These are phyloP conservation scores for Orbilia oligospora DNA, from an alignment of 2,329 filamentous ascomycete species.

Conservation along the genomic window DNA sequence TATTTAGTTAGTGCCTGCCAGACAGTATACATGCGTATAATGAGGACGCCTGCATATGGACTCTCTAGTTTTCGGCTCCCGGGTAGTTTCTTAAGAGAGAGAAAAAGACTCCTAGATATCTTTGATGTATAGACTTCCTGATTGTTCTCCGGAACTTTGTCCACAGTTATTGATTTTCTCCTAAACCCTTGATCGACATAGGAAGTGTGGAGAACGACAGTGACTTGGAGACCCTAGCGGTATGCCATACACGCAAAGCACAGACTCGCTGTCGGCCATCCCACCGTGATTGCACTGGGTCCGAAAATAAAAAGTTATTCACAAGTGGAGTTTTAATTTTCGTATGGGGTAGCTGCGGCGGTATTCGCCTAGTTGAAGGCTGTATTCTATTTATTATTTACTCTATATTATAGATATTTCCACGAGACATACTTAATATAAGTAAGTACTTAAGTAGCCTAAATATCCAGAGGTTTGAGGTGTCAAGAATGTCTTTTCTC, in stretches of 20 bases:
- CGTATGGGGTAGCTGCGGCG: not conserved
- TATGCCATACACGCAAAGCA: slow-evolving; percentile 20
- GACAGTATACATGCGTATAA: not conserved
- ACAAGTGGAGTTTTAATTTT: slow-evolving; percentile 21
- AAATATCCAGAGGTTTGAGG: not conserved
- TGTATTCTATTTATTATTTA: not conserved
- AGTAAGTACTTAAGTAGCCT: no score
- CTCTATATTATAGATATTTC: no score
- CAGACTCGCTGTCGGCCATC: slow-evolving; percentile 23
- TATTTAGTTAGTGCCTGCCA: no score
- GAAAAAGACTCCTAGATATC: not conserved
- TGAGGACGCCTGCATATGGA: not conserved
- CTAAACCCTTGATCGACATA: slow-evolving; percentile 17
- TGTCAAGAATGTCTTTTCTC: not conserved
- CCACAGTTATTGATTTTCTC: not conserved
- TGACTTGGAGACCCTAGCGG: slow-evolving; percentile 21
- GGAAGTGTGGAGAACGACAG: slow-evolving; percentile 15
- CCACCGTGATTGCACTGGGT: slow-evolving; percentile 15
- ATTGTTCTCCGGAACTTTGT: not conserved
- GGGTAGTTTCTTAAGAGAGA: no score
- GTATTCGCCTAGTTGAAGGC: not conserved
- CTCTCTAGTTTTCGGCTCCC: not conserved
- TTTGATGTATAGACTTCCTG: slow-evolving; percentile 26
- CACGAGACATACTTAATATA: no score
- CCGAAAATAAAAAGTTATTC: slow-evolving; percentile 21